Percentiles rank a stretch among this genome's conserved stretches.
Conservation (phyloP, 768 basidiomycete species). For the Tricholoma saponaceum region DNA sequence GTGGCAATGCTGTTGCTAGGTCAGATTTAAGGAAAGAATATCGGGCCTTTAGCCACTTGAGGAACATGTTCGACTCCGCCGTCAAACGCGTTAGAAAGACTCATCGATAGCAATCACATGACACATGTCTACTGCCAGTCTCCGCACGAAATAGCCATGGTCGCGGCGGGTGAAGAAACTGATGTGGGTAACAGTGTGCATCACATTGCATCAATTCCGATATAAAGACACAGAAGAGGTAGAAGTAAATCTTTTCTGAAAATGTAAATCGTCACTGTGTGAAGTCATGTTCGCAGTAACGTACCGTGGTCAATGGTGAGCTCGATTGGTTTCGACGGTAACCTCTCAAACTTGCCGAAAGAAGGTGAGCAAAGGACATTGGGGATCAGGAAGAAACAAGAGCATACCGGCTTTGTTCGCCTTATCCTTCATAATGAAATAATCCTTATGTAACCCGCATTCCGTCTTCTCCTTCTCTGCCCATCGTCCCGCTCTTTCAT, state of each 20-base stretch:
- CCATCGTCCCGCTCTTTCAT: constrained; percentile 93
- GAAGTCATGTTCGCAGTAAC: background rate
- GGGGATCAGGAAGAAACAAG: background rate
- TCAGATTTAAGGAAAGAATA: constrained; percentile 8
- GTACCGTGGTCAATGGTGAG: background rate
- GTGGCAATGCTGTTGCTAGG: constrained; percentile 7
- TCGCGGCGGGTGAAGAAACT: constrained; percentile 5
- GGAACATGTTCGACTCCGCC: constrained; percentile 17
- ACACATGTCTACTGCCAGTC: constrained; percentile 3
- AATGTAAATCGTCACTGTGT: background rate
- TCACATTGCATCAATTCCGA: background rate
- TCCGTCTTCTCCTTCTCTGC: constrained; percentile 88
- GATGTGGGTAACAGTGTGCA: constrained; percentile 1
- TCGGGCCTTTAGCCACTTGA: constrained; percentile 14
- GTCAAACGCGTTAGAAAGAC: constrained; percentile 5
- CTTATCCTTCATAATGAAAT: constrained; percentile 68
- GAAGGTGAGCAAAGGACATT: background rate
- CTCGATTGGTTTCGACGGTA: background rate
- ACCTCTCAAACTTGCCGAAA: constrained; percentile 1
- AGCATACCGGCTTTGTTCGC: constrained; percentile 30
- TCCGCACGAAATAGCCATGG: constrained; percentile 6
- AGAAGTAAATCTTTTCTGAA: constrained; percentile 5
- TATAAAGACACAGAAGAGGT: background rate
- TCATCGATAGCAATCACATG: constrained; percentile 17
- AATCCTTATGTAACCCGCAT: constrained; percentile 93